Conservation (phyloP, 108 stramenopile species). For the Schizochytrium sp. region DNA sequence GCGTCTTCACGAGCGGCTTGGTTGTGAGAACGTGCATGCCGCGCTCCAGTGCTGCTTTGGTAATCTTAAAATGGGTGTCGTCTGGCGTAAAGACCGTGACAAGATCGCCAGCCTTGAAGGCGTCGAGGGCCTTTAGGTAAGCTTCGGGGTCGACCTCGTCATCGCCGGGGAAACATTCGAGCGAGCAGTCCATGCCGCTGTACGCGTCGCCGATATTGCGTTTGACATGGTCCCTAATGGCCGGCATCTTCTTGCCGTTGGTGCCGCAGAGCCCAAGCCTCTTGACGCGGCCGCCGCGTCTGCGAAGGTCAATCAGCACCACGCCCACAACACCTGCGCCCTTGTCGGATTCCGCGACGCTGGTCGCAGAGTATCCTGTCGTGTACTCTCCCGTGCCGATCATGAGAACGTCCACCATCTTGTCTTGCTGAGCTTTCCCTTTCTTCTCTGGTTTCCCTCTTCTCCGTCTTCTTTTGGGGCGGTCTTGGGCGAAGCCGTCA, state of each 20-base stretch:
- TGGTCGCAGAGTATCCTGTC: slow-evolving; percentile 68
- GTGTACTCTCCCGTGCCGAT: slow-evolving; percentile 74
- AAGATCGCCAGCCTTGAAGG: slow-evolving; percentile 73
- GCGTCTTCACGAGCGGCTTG: slow-evolving; percentile 92
- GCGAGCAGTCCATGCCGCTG: slow-evolving; percentile 70
- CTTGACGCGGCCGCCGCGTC: slow-evolving; percentile 64
- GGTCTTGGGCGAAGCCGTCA: too few species aligned
- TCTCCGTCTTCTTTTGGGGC: not conserved
- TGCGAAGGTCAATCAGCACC: slow-evolving; percentile 88
- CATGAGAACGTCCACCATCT: not conserved
- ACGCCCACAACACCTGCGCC: slow-evolving; percentile 97
- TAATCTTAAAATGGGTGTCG: slow-evolving; percentile 95
- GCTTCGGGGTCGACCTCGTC: slow-evolving; percentile 68
- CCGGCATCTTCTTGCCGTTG: slow-evolving; percentile 93
- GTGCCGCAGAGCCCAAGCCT: slow-evolving; percentile 88
- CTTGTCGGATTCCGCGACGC: slow-evolving; percentile 68
- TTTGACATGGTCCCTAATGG: slow-evolving; percentile 87
- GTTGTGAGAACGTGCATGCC: slow-evolving; percentile 98
- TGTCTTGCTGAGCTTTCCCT: not conserved
- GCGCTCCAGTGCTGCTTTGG: slow-evolving; percentile 67
- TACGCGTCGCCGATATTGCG: slow-evolving; percentile 79
- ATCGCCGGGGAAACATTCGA: slow-evolving; percentile 87
- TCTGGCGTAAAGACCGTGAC: slow-evolving; percentile 97
- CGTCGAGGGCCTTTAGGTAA: slow-evolving; percentile 59
- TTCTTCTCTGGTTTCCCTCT: not conserved